Conservation (phyloP, 768 basidiomycete genomes). For the Leccinellum rugosiceps region DNA sequence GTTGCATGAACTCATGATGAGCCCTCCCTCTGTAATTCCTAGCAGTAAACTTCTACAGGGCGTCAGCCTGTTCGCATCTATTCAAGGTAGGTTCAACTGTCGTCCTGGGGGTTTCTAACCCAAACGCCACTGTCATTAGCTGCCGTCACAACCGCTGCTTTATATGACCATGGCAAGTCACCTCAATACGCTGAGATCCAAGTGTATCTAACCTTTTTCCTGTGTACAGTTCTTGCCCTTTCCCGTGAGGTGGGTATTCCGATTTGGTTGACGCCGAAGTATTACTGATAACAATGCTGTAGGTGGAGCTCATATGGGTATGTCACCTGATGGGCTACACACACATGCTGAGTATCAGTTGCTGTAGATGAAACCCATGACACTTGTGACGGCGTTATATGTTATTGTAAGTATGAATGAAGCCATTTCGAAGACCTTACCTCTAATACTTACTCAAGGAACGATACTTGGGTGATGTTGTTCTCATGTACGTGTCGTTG, state of each 20-base stretch:
- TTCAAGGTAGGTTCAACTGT: constrained; percentile 18
- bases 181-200: neutral
- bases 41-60: neutral
- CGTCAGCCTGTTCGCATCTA: constrained; percentile 16
- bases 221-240: constrained; percentile 21
- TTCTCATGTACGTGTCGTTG: constrained; percentile 24
- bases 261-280: neutral
- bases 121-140: constrained; percentile 16
- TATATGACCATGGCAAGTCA: constrained; percentile 29
- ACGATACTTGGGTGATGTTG: constrained; percentile 30
- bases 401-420: constrained; percentile 17
- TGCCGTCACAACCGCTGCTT: constrained; percentile 25
- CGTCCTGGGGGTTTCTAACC: neutral
- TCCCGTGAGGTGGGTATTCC: constrained; percentile 25
- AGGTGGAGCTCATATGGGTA: constrained; percentile 34
- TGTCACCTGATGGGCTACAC: neutral
- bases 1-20: constrained; percentile 17
- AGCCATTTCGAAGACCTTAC: neutral
- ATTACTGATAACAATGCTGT: neutral
- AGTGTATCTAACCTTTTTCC: neutral
- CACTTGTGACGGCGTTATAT: constrained; percentile 26
- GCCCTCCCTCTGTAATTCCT: constrained; percentile 19
- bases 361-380: constrained; percentile 23
- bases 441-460: constrained; percentile 19
- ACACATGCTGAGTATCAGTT: neutral